Evolutionary conservation across 2,329 filamentous ascomycete species (phyloP), one percentile per base, ranked within the genome.

Genomic region (Ceratocystis albifundus): DNA sequence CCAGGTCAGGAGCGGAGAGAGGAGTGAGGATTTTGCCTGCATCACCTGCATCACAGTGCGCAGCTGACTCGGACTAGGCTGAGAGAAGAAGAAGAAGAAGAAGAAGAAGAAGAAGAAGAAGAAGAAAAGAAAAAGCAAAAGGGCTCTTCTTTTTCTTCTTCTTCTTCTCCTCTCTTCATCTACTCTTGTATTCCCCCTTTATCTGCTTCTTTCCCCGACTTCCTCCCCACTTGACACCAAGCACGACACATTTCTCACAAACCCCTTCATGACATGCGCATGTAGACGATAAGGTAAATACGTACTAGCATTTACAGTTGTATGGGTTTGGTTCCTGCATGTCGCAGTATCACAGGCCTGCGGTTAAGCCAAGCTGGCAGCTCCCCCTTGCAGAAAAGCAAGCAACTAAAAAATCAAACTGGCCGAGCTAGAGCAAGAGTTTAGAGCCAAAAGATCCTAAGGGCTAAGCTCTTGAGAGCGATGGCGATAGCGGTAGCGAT

Each of bases 261-360:
- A 32, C 55, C 17, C 17, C 22, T 15, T 25, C 15, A 59, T 36
- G 28, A 44, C 59, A 62, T 62, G 30, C 59, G 30, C 45, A 59
- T 17, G 30, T 28, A 59, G 20, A 59, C n/a, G 6, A 59, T 59
- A 12, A 12, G 20, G 28, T 59, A 59, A 20, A 59, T 59, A 59
- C 55, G 30, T 59, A 59, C 55, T 25, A 17, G 30, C 17, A 59
- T 28, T 25, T 28, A 59, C 30, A 6, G 17, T 25, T 22, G 15
- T 32, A 62, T 44, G n/a, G 25, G 1, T n/a, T 32, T 59, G 28
- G 55, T 59, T 59, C 55, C 55, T 59, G 55, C 55, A 62, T 62
- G 32, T 41, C n/a, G 25, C 20, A 44, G 32, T 32, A 62, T 62
- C 59, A 62, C 32, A 62, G 25, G 32, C 20, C 55, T 28, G 28